Evolutionary conservation across 2,329 filamentous ascomycete genomes (phyloP).

Genomic region (Ascochyta lentis): DNA sequence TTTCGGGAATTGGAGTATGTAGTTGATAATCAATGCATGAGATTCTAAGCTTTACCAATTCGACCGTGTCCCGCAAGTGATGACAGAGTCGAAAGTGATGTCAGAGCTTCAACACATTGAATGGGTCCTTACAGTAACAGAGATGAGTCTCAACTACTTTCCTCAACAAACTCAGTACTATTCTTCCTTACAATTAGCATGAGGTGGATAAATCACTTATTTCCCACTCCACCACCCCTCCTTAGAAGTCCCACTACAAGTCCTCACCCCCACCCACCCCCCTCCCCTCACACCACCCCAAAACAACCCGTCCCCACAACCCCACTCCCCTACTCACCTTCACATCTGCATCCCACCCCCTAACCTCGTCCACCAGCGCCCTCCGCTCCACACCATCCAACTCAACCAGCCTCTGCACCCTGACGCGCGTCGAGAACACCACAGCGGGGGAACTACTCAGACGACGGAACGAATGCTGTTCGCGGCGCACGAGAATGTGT

Average conservation of each 20-base stretch:
- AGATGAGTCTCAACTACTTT: no score
- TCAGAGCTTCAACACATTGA: no score
- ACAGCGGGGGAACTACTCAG: slow-evolving; percentile 55
- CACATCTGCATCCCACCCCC: slow-evolving; percentile 24
- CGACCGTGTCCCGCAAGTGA: no score
- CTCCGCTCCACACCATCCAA: slow-evolving; percentile 18
- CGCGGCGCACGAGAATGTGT: slow-evolving; percentile 57
- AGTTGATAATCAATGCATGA: not conserved
- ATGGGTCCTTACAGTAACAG: no score
- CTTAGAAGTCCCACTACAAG: no score
- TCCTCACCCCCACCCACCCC: not conserved
- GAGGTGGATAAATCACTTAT: no score
- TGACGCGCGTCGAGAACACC: slow-evolving; percentile 59
- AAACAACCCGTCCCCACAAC: slow-evolving; percentile 2
- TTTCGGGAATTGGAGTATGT: not conserved
- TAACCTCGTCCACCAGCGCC: slow-evolving; percentile 28
- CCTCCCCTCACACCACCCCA: slow-evolving; percentile 8
- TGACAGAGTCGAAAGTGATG: no score
- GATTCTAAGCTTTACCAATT: not conserved
- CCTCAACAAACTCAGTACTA: no score
- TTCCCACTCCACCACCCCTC: no score
- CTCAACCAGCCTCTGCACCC: slow-evolving; percentile 42
- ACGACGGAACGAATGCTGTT: slow-evolving; percentile 58
- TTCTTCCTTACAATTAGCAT: no score
- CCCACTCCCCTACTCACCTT: not conserved